These are phyloP conservation scores for Cantharellus anzutake DNA, from an alignment of 768 basidiomycete genomes.

Conservation along the genomic window DNA sequence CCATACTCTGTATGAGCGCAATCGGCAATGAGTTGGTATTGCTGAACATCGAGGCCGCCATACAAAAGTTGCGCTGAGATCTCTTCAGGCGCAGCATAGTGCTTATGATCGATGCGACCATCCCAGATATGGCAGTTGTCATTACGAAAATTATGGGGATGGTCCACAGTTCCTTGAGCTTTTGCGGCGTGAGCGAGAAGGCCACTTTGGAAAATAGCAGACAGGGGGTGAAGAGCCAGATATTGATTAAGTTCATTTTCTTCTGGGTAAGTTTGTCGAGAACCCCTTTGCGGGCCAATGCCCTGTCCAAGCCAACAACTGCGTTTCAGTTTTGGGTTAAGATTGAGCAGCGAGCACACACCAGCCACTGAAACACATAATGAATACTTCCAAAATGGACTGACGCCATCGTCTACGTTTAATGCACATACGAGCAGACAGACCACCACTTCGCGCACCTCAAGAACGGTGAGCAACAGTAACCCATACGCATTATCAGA, in stretches of 20 bases:
- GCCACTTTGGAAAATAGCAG: slow-evolving; percentile 91
- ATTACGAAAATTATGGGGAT: slow-evolving; percentile 73
- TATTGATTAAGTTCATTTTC: slow-evolving; percentile 65
- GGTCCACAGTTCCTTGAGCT: slow-evolving; percentile 47
- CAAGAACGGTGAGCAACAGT: too few species aligned
- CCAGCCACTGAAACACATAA: slow-evolving; percentile 66
- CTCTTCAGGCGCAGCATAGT: slow-evolving; percentile 43
- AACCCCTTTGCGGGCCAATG: slow-evolving; percentile 59
- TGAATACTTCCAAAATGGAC: slow-evolving; percentile 80
- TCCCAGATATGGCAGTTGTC: slow-evolving; percentile 52
- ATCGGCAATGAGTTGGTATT: slow-evolving; percentile 92
- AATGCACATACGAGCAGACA: too few species aligned
- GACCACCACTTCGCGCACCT: too few species aligned
- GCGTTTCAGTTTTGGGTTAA: neutral
- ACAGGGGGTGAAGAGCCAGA: slow-evolving; percentile 76
- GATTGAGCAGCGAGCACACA: neutral
- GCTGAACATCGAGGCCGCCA: slow-evolving; percentile 77
- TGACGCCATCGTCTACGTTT: too few species aligned
- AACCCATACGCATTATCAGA: too few species aligned
- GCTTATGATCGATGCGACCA: slow-evolving; percentile 43
- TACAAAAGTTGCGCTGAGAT: slow-evolving; percentile 64
- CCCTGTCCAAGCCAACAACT: slow-evolving; percentile 16
- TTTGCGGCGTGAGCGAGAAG: slow-evolving; percentile 57
- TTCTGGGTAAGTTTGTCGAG: slow-evolving; percentile 82
- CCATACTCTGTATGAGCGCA: slow-evolving; percentile 64